Conservation (phyloP, 78 protist genomes). For the Speleostelium caveatum region DNA sequence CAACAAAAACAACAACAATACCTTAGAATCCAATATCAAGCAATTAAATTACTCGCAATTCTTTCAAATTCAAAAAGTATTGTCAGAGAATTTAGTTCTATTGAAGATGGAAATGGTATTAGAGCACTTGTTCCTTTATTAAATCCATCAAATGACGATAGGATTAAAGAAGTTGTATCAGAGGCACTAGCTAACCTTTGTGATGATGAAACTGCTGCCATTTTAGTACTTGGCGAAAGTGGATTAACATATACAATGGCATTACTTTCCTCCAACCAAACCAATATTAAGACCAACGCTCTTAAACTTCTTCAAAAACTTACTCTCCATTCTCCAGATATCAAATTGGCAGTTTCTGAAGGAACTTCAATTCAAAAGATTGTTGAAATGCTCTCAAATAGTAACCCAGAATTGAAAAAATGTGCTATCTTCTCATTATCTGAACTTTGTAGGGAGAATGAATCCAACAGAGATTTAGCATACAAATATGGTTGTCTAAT, state of each 20-base stretch:
- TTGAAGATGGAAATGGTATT: slow-evolving; percentile 64
- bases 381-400: slow-evolving; percentile 66
- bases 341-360: slow-evolving; percentile 61
- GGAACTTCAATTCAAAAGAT: slow-evolving; percentile 70
- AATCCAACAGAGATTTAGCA: slow-evolving; percentile 63
- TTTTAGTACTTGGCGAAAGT: slow-evolving; percentile 50
- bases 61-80: slow-evolving; percentile 41
- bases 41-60: slow-evolving; percentile 7
- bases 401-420: slow-evolving; percentile 47
- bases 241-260: slow-evolving; percentile 58
- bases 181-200: slow-evolving; percentile 67
- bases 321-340: slow-evolving; percentile 59
- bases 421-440: slow-evolving; percentile 77
- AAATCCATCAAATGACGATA: slow-evolving; percentile 49
- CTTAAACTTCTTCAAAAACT: slow-evolving; percentile 44
- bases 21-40: slow-evolving; percentile 19
- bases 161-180: slow-evolving; percentile 29
- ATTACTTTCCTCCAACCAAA: slow-evolving; percentile 28
- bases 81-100: slow-evolving; percentile 40
- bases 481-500: slow-evolving; percentile 56
- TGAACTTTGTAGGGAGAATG: slow-evolving; percentile 45
- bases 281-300: slow-evolving; percentile 50
- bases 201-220: slow-evolving; percentile 61
- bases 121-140: slow-evolving; percentile 40
- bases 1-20: slow-evolving; percentile 7